Base-by-base conservation (phyloP, 2,329 filamentous ascomycete genomes). In the Basipetospora chlamydospora region DNA sequence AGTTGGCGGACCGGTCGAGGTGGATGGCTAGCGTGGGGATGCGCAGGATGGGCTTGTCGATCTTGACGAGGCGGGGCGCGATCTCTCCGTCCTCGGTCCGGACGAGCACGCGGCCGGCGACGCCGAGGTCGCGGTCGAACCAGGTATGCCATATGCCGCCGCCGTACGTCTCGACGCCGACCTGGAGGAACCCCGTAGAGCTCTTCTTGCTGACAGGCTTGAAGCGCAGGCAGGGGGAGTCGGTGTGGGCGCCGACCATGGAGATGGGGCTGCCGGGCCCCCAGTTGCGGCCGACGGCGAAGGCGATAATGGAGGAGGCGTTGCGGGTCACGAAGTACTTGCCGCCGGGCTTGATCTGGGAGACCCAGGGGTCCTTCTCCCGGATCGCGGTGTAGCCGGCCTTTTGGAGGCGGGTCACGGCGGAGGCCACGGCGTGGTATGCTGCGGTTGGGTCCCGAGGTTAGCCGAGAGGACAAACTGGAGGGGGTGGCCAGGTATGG, bases 321-420 rank as follows among this genome's bases (percentile, higher is more conserved):
- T 96, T 96, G 45, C 88, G 80, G 33, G 88, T 96, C 50, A 95
- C 73, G 62, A 87, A 95, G 67, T 96, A 96, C 61, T 92, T 95
- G 44, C 88, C 87, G 43, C 88, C 87, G 16, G 86, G 84, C 39
- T 76, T 72, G 43, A 94, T 71, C 31, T 70, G 73, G 2, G 79
- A 75, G 11, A 80, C 72, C 88, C 90, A 96, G 32, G 81, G 77
- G 52, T 95, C 85, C 49, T 83, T 81, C 61, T 96, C 88, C 66
- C 77, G 83, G 60, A 98, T 83, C 48, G 80, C 74, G 49, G 73
- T 70, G 67, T 96, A 98, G 41, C 88, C 87, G 34, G 84, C 87
- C 47, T 79, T 73, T 47, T 80, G 72, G 37, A 98, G 72, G 38
- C 81, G 78, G 44, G 76, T 61, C 48, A 80, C 79, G 45, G 86